Base-by-base conservation (phyloP, 805 yeast genomes). In the Cyberlindnera veronae region DNA sequence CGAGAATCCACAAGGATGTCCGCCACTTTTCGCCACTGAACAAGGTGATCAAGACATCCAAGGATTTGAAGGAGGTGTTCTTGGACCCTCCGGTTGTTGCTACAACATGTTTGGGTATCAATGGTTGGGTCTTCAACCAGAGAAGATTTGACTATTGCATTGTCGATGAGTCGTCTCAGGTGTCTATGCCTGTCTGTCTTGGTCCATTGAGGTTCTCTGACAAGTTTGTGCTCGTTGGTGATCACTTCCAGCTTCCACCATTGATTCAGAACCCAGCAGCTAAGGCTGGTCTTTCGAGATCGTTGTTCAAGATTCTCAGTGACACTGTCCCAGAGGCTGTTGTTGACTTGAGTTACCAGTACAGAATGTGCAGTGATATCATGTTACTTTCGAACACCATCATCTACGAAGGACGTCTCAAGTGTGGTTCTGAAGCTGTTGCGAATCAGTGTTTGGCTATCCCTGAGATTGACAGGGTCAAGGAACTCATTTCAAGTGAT, bases 91-190 rank as follows among this genome's bases (percentile, higher is more conserved):
- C 74, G 14, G 81, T 93, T 3, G 93, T 93, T 2, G 99, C 96
- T 0, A 75, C 89, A 2, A 93, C 99, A 0, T 86, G 95, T 55
- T 66, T 91, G 32, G 90, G 95, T 0, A 73, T 88, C 14, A 71
- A 65, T 26, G 87, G 82, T 55, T 69, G 79, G 56, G 60, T 79
- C 3, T 81, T 89, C 52, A 67, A 59, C 16, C 53, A 68, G 53
- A 61, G 77, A 24, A 70, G 66, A 13, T 93, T 93, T 61, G 99
- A 93, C 55, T 91, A 85, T 57, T 95, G 97, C 57, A 89, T 93
- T 30, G 74, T 93, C 32, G 99, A 93, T 60, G 99, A 93, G 60
- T 98, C 98, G 0, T 89, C 97, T 1, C 99, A 93, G 56, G 85
- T 91, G 1, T 83, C 97, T 0, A 71, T 91, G 71, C 99, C 99